Conservation (phyloP, 2,329 filamentous ascomycete species). For the Fusarium redolens region DNA sequence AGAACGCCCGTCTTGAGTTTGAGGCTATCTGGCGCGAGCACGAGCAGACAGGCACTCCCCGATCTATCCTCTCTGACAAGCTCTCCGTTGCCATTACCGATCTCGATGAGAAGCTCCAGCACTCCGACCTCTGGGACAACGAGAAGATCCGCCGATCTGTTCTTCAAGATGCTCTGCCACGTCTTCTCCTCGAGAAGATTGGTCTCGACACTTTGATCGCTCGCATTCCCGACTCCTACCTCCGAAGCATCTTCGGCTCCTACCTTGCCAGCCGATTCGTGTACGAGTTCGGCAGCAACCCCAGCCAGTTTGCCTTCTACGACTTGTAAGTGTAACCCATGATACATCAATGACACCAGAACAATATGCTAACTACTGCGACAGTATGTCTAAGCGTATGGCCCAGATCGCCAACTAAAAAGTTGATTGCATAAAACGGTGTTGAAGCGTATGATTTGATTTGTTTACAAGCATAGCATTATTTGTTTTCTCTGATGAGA, state of each 20-base stretch:
- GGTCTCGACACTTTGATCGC: conserved; percentile 88
- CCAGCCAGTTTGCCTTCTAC: conserved; percentile 98
- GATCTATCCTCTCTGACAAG: conserved; percentile 91
- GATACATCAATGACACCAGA: background rate
- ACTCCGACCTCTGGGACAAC: conserved; percentile 91
- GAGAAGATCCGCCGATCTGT: conserved; percentile 80
- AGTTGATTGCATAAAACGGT: conserved; percentile 32
- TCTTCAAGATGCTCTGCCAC: conserved; percentile 85
- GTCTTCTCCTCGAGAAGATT: conserved; percentile 86
- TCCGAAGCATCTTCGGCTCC: conserved; percentile 94
- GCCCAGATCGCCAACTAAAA: conserved; percentile 54
- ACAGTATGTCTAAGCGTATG: conserved; percentile 74
- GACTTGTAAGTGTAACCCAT: conserved; percentile 79
- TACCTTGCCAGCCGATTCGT: conserved; percentile 96
- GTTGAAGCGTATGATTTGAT: conserved; percentile 36
- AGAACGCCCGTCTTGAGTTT: conserved; percentile 93
- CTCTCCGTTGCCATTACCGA: conserved; percentile 94
- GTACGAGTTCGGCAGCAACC: conserved; percentile 91
- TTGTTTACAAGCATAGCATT: conserved; percentile 45
- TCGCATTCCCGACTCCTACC: conserved; percentile 90
- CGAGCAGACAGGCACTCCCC: conserved; percentile 79
- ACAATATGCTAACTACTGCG: conserved; percentile 47
- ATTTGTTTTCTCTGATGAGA: conserved; percentile 39
- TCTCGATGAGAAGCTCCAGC: conserved; percentile 94
- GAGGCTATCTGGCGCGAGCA: conserved; percentile 98